Conservation (phyloP, 257 asterid species). For the Fraxinus excelsior region DNA sequence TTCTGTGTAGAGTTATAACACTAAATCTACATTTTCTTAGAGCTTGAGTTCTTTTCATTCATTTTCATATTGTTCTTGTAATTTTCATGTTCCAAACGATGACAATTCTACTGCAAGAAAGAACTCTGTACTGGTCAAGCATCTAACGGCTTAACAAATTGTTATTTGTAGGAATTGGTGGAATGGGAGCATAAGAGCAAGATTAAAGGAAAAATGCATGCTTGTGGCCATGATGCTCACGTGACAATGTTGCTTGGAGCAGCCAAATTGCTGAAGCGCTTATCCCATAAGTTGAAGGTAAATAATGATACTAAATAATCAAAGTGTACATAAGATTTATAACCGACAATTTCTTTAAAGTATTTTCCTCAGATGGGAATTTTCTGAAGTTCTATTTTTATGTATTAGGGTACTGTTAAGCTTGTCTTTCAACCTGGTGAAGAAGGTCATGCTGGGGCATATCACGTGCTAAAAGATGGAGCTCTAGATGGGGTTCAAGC, state of each 20-base stretch:
- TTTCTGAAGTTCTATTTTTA: conserved; percentile 6
- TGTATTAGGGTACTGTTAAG: conserved; percentile 72
- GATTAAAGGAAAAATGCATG: conserved; percentile 85
- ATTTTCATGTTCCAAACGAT: not conserved
- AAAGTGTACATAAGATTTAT: not conserved
- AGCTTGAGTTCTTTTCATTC: not conserved
- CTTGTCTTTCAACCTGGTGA: conserved; percentile 92
- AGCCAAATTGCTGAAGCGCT: conserved; percentile 70
- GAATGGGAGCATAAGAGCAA: conserved; percentile 96
- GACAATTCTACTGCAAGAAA: not conserved
- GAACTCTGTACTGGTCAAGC: conserved; percentile 1
- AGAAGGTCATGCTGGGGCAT: conserved; percentile 86
- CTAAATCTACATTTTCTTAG: not conserved
- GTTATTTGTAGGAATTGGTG: conserved; percentile 65
- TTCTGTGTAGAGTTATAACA: not conserved
- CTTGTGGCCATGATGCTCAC: conserved; percentile 96
- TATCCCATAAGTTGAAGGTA: conserved; percentile 70
- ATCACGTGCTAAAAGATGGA: conserved; percentile 64
- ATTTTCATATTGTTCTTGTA: not conserved
- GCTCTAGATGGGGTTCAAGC: conserved; percentile 68
- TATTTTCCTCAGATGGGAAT: conserved; percentile 16
- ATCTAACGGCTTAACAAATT: conserved; percentile 8
- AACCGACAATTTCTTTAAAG: not conserved
- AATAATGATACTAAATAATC: not conserved
- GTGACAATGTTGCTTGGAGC: conserved; percentile 95